These are phyloP conservation scores for Boletus vermiculosoides DNA, from an alignment of 768 basidiomycete genomes.

Conservation along the genomic window DNA sequence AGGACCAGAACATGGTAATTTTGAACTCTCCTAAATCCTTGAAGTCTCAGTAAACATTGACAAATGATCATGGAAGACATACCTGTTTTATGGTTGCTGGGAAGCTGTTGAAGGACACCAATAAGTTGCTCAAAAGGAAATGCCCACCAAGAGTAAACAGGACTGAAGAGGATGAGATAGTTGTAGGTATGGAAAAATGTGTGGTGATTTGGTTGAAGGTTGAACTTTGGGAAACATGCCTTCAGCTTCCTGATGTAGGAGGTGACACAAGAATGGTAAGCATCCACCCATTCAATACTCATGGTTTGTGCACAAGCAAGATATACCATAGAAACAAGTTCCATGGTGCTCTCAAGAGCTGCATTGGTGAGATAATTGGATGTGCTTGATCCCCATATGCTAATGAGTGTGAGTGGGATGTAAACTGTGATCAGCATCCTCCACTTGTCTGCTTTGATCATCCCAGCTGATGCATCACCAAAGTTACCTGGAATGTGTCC, in stretches of 20 bases:
- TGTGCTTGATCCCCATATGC: slow-evolving; percentile 27
- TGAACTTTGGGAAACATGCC: slow-evolving; percentile 11
- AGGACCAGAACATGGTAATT: slow-evolving; percentile 13
- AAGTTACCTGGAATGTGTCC: slow-evolving; percentile 21
- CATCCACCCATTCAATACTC: neutral
- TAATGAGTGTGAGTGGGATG: slow-evolving; percentile 34
- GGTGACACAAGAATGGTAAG: slow-evolving; percentile 17
- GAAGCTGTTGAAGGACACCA: slow-evolving; percentile 20
- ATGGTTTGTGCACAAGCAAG: slow-evolving; percentile 19
- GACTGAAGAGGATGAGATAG: slow-evolving; percentile 38
- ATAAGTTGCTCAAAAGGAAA: slow-evolving; percentile 29
- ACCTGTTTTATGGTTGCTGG: slow-evolving; percentile 26
- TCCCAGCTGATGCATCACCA: slow-evolving; percentile 27
- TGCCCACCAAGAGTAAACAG: slow-evolving; percentile 34
- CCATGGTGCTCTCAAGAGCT: slow-evolving; percentile 30
- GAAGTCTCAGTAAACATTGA: neutral
- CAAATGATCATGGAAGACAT: slow-evolving; percentile 33
- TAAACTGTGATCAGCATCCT: slow-evolving; percentile 28
- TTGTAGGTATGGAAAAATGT: slow-evolving; percentile 31
- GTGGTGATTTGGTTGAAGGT: slow-evolving; percentile 30
- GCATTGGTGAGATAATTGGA: neutral
- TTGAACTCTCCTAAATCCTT: slow-evolving; percentile 8
- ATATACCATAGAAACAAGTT: slow-evolving; percentile 27
- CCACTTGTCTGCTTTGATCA: slow-evolving; percentile 41
- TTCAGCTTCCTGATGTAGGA: slow-evolving; percentile 20